These are phyloP conservation scores for Xerocomus cyaneibrunnescens DNA, from an alignment of 1,284 basidiomycete species.

Conservation along the genomic window DNA sequence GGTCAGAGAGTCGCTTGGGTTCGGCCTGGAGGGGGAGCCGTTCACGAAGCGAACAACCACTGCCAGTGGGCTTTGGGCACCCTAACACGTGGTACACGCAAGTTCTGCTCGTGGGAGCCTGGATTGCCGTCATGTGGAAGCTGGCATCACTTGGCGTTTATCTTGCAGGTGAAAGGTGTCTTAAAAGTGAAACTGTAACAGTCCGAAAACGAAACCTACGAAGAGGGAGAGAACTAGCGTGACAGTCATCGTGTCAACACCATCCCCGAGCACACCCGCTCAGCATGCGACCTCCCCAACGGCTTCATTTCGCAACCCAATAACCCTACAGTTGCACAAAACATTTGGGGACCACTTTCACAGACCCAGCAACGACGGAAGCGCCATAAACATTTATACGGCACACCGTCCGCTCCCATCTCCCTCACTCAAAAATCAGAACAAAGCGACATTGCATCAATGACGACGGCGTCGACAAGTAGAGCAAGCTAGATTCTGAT, in stretches of 20 bases:
- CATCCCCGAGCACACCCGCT: not conserved
- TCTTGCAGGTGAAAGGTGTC: no score
- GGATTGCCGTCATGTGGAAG: no score
- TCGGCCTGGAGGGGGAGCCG: not conserved
- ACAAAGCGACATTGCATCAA: conserved; percentile 21
- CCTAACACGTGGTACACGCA: no score
- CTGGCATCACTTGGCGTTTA: no score
- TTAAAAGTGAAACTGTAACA: no score
- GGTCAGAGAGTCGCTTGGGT: not conserved
- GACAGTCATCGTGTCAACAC: no score
- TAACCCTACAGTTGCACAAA: conserved; percentile 85
- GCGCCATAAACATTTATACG: conserved; percentile 85
- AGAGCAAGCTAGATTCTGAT: conserved; percentile 27
- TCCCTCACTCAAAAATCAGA: conserved; percentile 8
- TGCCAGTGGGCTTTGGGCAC: no score
- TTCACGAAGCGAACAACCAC: not conserved
- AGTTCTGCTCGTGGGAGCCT: no score
- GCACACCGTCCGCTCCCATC: conserved; percentile 18
- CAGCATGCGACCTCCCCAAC: not conserved
- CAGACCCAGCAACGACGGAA: conserved; percentile 76
- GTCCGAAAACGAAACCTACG: no score
- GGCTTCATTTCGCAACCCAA: conserved; percentile 52
- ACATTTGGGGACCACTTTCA: conserved; percentile 82
- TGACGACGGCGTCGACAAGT: conserved; percentile 40
- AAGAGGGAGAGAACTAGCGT: no score